These are phyloP conservation scores for Exophiala sp. DNA, from an alignment of 2,329 filamentous ascomycete genomes.

Conservation along the genomic window DNA sequence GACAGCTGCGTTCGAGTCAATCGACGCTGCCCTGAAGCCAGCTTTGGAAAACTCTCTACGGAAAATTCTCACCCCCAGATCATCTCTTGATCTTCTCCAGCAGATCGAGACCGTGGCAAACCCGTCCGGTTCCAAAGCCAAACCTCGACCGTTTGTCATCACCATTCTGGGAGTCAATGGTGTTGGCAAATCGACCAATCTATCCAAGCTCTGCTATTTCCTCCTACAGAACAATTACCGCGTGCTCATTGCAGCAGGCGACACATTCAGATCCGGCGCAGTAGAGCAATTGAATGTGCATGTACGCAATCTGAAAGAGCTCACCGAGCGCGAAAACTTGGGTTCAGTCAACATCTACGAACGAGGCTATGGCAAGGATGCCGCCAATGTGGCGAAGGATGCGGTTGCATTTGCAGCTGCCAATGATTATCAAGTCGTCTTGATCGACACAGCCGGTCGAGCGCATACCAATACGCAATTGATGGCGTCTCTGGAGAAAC, in stretches of 20 bases:
- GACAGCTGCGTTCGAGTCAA: conserved; percentile 85
- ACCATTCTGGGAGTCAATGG: conserved; percentile 98
- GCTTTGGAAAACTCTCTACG: conserved; percentile 90
- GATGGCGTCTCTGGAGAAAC: conserved; percentile 96
- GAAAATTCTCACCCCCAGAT: conserved; percentile 94
- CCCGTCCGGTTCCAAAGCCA: conserved; percentile 61
- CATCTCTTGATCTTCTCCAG: conserved; percentile 87
- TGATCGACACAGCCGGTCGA: conserved; percentile 93
- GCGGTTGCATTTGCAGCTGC: conserved; percentile 76
- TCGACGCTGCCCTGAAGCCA: conserved; percentile 75
- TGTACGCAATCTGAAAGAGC: conserved; percentile 86
- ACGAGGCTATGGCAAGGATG: conserved; percentile 96
- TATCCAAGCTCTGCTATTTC: conserved; percentile 98
- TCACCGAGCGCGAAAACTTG: conserved; percentile 74
- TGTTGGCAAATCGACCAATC: conserved; percentile 95
- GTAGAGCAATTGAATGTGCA: conserved; percentile 97
- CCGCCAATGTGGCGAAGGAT: conserved; percentile 90
- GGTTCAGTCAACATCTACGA: conserved; percentile 88
- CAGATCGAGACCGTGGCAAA: conserved; percentile 79
- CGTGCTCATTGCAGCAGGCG: conserved; percentile 88
- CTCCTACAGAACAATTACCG: conserved; percentile 95
- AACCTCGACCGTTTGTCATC: conserved; percentile 84
- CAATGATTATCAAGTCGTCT: conserved; percentile 81
- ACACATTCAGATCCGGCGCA: conserved; percentile 94
- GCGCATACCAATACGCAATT: conserved; percentile 93